Conservation (phyloP, 805 yeast species). For the Wilhelminamyces savonicus region DNA sequence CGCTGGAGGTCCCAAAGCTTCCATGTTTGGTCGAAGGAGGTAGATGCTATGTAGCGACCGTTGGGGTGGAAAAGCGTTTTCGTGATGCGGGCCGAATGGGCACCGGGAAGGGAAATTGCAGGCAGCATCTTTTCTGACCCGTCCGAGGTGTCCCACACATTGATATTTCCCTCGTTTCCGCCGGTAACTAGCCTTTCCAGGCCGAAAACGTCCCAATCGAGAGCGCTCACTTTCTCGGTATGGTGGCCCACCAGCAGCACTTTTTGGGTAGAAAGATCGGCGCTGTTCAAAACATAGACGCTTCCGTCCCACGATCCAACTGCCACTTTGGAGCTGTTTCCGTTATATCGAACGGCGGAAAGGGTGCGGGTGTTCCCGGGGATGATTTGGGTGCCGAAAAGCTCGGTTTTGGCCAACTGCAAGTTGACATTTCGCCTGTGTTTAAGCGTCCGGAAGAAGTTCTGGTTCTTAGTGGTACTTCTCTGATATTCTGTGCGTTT, state of each 20-base stretch:
- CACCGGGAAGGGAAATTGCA: slow-evolving; percentile 11
- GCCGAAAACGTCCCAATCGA: slow-evolving; percentile 52
- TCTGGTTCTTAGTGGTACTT: slow-evolving; percentile 16
- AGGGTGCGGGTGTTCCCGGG: slow-evolving; percentile 57
- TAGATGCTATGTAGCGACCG: slow-evolving; percentile 50
- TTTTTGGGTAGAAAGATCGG: slow-evolving; percentile 24
- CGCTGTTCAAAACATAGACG: slow-evolving; percentile 41
- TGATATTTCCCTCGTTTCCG: slow-evolving; percentile 32
- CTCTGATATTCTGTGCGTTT: slow-evolving; percentile 15
- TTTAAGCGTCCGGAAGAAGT: slow-evolving; percentile 38
- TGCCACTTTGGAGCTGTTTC: slow-evolving; percentile 37
- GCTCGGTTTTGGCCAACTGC: slow-evolving; percentile 28
- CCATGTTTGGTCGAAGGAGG: slow-evolving; percentile 87
- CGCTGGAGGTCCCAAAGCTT: slow-evolving; percentile 70
- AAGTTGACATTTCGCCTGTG: slow-evolving; percentile 39
- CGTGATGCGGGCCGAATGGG: slow-evolving; percentile 50
- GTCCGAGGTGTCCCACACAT: slow-evolving; percentile 19
- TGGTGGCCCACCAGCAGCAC: slow-evolving; percentile 37
- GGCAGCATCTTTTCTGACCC: slow-evolving; percentile 7
- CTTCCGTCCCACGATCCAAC: slow-evolving; percentile 85
- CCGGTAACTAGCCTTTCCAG: slow-evolving; percentile 22
- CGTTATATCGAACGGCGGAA: slow-evolving; percentile 47
- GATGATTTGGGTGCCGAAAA: slow-evolving; percentile 65
- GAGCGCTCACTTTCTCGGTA: slow-evolving; percentile 61
- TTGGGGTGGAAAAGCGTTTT: slow-evolving; percentile 61